Evolutionary conservation across 2,329 filamentous ascomycete genomes (phyloP), one percentile per base, ranked within the genome.

Genomic region (Westerdykella sp.): DNA sequence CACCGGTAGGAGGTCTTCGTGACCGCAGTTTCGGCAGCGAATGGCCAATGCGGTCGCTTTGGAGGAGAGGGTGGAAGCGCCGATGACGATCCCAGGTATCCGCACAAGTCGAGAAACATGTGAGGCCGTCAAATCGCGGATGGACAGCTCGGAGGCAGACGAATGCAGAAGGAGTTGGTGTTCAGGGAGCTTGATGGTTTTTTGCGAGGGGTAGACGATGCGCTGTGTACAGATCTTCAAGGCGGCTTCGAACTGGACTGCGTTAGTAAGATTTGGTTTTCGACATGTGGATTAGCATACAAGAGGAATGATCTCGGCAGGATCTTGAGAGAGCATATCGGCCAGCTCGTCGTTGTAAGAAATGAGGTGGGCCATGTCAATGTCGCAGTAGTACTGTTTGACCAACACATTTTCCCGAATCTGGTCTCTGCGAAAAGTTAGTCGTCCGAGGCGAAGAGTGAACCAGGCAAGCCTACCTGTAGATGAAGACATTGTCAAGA

Each of bases 131-230:
- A 98, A 79, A 54, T 96, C 89, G 52, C 93, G 85, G 57, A 98
- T 97, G 0, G 91, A 93, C 23, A 90, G 88, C 65, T 94, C 83
- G 41, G 91, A 84, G 51, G 89, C 89, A 45, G 83, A 87, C 40
- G 93, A 97, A 69, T 97, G 90, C 39, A 98, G 81, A 44, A 98
- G 85, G 23, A 98, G 81, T 68, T 98, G 93, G 67, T 97, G 91
- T 57, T 94, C 83, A 3, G 91, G 93, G 42, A 97, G 79, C 43
- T 79, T 70, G 62, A 83, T 77, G 44, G 79, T 72, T 55, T 73
- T 75, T 50, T 81, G 75, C 5, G 81, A 83, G 30, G 93, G 90
- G 64, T 89, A 95, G 48, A 98, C 84, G 61, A 98, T 96, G 57
- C 87, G 82, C 59, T 93, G 87, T 22, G 91, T 95, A 69, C 91